Evolutionary conservation across 139 green algal genomes (phyloP).

Genomic region (Marvania coccoides): DNA sequence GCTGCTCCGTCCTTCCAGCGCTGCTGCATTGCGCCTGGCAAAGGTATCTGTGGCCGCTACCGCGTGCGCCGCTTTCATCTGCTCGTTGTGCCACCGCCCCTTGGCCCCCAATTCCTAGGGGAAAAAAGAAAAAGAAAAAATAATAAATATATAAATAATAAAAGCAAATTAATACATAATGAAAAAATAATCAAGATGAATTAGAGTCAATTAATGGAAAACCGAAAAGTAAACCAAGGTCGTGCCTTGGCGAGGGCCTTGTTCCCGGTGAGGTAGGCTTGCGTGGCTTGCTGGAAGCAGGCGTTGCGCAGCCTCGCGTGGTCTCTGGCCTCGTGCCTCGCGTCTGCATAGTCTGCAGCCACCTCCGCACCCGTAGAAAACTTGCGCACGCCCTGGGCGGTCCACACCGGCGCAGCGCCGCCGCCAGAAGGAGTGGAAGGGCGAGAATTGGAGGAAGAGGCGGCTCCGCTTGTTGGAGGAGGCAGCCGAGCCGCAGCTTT

Average conservation of each 20-base stretch:
- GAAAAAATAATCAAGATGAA: too few species aligned
- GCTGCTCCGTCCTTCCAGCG: background rate
- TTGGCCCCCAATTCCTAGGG: constrained; percentile 41
- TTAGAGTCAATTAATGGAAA: too few species aligned
- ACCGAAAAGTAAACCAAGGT: background rate
- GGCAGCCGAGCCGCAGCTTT: constrained; percentile 1
- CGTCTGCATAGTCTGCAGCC: constrained; percentile 42
- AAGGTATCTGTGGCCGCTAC: constrained; percentile 44
- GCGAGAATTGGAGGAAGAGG: background rate
- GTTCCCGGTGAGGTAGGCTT: constrained; percentile 61
- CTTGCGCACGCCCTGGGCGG: constrained; percentile 18
- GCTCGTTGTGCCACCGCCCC: constrained; percentile 42
- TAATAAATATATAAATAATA: too few species aligned
- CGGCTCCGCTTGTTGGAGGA: too few species aligned
- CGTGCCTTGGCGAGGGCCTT: constrained; percentile 48
- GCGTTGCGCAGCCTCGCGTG: constrained; percentile 56
- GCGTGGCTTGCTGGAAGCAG: constrained; percentile 70
- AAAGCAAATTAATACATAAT: too few species aligned
- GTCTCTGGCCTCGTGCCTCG: constrained; percentile 47
- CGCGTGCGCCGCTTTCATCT: constrained; percentile 58
- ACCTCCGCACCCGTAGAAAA: constrained; percentile 46
- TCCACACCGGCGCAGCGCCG: background rate
- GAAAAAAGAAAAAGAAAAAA: too few species aligned
- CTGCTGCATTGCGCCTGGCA: constrained; percentile 31
- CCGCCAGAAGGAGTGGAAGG: background rate